These are phyloP conservation scores for Gleditsia sinensis DNA, from an alignment of 306 rosid species.

Conservation along the genomic window DNA sequence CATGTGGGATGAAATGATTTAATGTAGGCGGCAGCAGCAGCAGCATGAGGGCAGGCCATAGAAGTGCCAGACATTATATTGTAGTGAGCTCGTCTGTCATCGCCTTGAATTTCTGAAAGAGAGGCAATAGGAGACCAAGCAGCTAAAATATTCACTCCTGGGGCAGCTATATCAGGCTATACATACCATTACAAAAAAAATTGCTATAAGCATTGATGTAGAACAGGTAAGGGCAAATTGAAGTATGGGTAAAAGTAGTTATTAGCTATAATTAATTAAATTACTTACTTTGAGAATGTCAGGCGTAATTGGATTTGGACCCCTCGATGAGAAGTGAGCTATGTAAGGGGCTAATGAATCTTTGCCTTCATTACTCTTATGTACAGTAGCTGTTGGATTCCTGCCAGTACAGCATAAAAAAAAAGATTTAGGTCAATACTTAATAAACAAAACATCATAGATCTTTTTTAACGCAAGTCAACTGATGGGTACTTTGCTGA, in stretches of 20 bases:
- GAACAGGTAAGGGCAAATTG: neutral
- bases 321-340: constrained; percentile 46
- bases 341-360: constrained; percentile 46
- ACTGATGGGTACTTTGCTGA: constrained; percentile 14
- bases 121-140: constrained; percentile 33
- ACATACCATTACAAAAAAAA: neutral
- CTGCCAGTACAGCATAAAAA: neutral
- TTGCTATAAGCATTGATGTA: neutral
- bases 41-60: constrained; percentile 52
- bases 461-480: too few relatives aligned
- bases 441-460: too few relatives aligned
- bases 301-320: constrained; percentile 41
- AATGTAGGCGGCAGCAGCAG: constrained; percentile 43
- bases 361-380: constrained; percentile 1
- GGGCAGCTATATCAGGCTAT: constrained; percentile 52
- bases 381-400: constrained; percentile 39
- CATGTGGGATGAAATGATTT: constrained; percentile 46
- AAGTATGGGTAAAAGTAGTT: neutral
- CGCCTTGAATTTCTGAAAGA: neutral
- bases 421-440: neutral
- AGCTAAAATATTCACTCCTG: constrained; percentile 42
- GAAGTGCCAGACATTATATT: constrained; percentile 43
- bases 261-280: neutral
- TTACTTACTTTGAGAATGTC: constrained; percentile 47
- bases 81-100: neutral